Evolutionary conservation across 768 basidiomycete genomes (phyloP), one percentile per base, ranked within the genome.

Genomic region (Albatrellus ellisii): DNA sequence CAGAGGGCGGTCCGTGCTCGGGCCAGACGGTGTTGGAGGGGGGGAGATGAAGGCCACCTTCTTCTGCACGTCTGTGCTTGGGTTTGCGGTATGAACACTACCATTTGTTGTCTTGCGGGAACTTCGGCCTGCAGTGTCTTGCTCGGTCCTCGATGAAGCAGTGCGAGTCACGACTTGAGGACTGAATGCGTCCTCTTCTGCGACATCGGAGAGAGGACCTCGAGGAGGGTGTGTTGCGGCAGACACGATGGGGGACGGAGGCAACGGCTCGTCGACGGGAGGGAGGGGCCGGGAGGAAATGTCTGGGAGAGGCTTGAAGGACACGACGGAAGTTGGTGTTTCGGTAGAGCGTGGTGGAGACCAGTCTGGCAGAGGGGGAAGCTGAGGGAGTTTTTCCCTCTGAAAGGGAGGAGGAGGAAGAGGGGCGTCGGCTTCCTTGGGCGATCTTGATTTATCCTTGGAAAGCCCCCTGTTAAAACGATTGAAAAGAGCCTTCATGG

Each of bases 21-120:
- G 64, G 46, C 63, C 69, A 28, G 44, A 45, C 7, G 79, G 77
- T 0, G 83, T 81, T 22, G 80, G 81, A 11, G 81, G 75, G 37
- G 85, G 84, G 22, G 84, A 85, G 53, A 83, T 70, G 62, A 90
- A 90, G 21, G 85, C 87, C 34, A 90, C 87, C 63, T 87, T 87
- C 68, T 90, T 90, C 54, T 73, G 74, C 25, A 73, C 65, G 49
- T 81, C 79, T 47, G 58, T 58, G 36, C 26, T 46, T 28, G 53
- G 52, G 39, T 52, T 51, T 18, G 52, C 44, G 20, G 55, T 52
- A 39, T 35, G 52, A 46, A 54, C 53, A 45, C 58, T 61, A 33
- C 59, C 56, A 44, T 65, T 67, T 43, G 58, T 56, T 22, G 58
- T 59, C 54, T 62, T 69, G 50, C 66, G 65, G 14, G 63, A 62